phyloP scores from a whole-genome alignment of 2,329 filamentous ascomycete species.

The Colletotrichum tropicicola region DNA sequence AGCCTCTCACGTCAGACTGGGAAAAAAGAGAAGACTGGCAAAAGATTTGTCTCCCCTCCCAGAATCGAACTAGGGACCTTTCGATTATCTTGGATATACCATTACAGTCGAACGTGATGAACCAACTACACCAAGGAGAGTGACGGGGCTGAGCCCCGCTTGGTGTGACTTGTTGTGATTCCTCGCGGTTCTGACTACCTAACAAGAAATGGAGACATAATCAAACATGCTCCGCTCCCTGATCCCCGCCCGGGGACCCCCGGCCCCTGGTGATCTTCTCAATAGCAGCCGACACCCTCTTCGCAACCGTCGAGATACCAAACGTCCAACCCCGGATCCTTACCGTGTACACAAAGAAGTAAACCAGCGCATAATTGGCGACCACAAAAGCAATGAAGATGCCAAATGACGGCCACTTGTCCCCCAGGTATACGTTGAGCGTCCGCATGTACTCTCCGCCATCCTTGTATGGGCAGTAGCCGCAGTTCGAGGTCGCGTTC shows the following conservation, averaged over 20 bases:
- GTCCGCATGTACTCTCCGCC: constrained; percentile 71
- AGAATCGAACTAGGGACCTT: constrained; percentile 21
- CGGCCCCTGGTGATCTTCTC: background rate
- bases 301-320: constrained; percentile 46
- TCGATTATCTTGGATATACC: constrained; percentile 1
- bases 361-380: constrained; percentile 76
- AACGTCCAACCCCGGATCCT: constrained; percentile 76
- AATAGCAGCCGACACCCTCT: background rate
- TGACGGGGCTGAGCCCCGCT: constrained; percentile 2
- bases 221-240: background rate
- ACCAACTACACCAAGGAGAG: constrained; percentile 20
- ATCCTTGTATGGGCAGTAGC: constrained; percentile 72
- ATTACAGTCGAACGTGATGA: constrained; percentile 22
- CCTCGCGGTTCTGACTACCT: background rate
- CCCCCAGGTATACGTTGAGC: constrained; percentile 54
- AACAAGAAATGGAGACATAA: background rate
- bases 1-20: background rate
- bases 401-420: constrained; percentile 76
- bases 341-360: constrained; percentile 81
- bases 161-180: background rate
- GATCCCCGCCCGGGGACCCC: background rate
- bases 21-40: background rate
- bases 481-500: constrained; percentile 65
- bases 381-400: constrained; percentile 77
- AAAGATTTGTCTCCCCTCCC: constrained; percentile 4